phyloP scores from a whole-genome alignment of 192 early-diverging fungal genomes.

The Obelidium mucronatum region DNA sequence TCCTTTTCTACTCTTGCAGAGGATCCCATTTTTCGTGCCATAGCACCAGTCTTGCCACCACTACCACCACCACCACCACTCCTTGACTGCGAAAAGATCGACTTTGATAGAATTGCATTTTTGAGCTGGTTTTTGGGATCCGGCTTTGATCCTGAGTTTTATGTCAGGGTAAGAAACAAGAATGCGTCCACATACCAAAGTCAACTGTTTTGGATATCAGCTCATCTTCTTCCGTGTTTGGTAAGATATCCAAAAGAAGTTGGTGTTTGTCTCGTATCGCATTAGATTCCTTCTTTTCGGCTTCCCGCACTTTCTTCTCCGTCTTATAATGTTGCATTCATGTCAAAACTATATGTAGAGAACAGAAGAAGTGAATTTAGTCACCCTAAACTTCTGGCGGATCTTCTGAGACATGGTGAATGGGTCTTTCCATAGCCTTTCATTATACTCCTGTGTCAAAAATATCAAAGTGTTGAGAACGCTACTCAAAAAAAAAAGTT shows the following conservation, averaged over 20 bases:
- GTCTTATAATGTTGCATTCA: neutral
- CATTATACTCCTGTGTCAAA: conserved; percentile 54
- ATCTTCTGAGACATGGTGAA: conserved; percentile 76
- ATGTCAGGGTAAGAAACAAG: neutral
- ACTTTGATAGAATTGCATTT: conserved; percentile 14
- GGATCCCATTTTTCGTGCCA: neutral
- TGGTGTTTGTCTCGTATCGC: conserved; percentile 65
- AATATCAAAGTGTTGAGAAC: neutral
- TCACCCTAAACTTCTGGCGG: conserved; percentile 71
- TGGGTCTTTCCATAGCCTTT: conserved; percentile 81
- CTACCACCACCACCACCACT: neutral
- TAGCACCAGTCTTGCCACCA: neutral
- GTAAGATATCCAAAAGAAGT: conserved; percentile 66
- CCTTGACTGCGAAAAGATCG: conserved; percentile 14
- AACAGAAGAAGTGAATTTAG: neutral
- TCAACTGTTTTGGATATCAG: conserved; percentile 57
- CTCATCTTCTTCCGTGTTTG: conserved; percentile 57
- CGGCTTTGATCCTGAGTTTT: neutral
- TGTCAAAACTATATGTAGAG: no score
- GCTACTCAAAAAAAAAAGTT: neutral
- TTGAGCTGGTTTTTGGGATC: conserved; percentile 1
- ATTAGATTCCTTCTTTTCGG: conserved; percentile 51
- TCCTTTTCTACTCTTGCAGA: neutral
- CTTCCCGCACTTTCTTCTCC: conserved; percentile 67
- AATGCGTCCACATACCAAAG: conserved; percentile 41